A percentile compares a stretch with the other conserved stretches of the same genome.
Conservation (phyloP, 2,329 filamentous ascomycete genomes). For the Teratosphaeria viscida region DNA sequence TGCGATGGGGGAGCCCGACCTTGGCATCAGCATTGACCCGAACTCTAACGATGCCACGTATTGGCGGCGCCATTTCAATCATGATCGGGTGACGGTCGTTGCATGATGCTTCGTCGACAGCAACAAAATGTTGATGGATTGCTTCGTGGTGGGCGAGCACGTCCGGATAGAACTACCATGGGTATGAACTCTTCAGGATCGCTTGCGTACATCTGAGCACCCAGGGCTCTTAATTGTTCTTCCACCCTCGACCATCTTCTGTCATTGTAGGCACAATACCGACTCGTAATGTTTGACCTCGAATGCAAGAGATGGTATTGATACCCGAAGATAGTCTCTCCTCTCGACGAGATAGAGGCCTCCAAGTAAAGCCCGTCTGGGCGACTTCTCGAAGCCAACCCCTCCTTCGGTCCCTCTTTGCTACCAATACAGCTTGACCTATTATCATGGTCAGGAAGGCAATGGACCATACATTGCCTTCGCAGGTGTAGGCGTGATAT, state of each 20-base stretch:
- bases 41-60: neutral
- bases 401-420: neutral
- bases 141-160: neutral
- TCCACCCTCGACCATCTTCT: too few species aligned
- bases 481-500: neutral
- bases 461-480: neutral
- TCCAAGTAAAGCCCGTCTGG: neutral
- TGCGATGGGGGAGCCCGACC: neutral
- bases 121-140: neutral
- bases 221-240: neutral
- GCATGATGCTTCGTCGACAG: neutral
- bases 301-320: too few species aligned
- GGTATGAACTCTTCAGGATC: neutral
- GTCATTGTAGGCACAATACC: too few species aligned
- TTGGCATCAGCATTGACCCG: neutral
- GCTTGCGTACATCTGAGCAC: neutral
- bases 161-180: neutral
- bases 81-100: neutral
- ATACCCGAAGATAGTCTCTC: neutral
- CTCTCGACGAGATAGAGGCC: neutral
- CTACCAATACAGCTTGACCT: neutral
- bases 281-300: too few species aligned
- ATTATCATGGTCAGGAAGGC: neutral
- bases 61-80: neutral
- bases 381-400: neutral